Evolutionary conservation across 2,329 filamentous ascomycete species (phyloP).

Genomic region (Epichloe brachyelytri): DNA sequence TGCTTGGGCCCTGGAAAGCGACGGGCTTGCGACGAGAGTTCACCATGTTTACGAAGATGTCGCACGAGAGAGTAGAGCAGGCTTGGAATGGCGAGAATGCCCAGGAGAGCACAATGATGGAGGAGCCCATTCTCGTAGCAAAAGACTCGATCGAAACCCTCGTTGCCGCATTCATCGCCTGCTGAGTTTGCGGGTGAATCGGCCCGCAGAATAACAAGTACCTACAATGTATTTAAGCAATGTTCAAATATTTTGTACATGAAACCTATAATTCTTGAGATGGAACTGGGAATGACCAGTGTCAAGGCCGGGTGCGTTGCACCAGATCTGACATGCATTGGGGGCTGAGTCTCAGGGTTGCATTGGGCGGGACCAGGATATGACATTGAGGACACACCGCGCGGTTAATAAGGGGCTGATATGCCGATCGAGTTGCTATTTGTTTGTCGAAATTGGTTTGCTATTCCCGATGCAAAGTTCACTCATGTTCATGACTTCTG

Average conservation of each 20-base stretch:
- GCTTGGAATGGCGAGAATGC: constrained; percentile 23
- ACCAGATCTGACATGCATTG: neutral
- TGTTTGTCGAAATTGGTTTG: no score
- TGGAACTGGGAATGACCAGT: no score
- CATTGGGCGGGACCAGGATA: neutral
- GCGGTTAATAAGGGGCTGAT: neutral
- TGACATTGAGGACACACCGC: neutral
- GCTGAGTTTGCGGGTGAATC: no score
- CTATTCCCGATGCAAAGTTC: no score
- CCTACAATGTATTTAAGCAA: no score
- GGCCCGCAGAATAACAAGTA: no score
- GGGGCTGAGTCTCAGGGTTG: neutral
- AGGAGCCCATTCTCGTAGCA: neutral
- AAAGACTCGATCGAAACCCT: no score
- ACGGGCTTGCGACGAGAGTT: constrained; percentile 10
- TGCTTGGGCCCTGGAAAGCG: constrained; percentile 33
- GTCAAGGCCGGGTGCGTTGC: neutral
- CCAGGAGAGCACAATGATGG: neutral
- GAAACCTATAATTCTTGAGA: no score
- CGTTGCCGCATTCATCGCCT: no score
- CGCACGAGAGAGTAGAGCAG: constrained; percentile 28
- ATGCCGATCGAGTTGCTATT: no score
- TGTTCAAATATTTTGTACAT: no score
- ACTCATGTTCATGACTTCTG: neutral
- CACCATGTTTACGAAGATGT: constrained; percentile 21